These are phyloP conservation scores for Blastocystis sp. DNA, from an alignment of 352 stramenopile species.

Conservation along the genomic window DNA sequence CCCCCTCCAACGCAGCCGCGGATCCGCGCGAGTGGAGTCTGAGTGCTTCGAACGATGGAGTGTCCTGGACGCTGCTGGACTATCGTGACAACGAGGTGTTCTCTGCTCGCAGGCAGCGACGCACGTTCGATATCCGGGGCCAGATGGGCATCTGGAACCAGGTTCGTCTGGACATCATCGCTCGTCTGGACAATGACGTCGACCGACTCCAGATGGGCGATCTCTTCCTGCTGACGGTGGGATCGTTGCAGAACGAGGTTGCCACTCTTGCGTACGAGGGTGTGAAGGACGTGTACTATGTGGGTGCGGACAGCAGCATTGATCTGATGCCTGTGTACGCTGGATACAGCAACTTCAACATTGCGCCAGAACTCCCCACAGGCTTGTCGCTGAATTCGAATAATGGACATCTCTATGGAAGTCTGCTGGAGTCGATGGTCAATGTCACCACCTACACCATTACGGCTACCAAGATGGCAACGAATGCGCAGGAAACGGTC, in stretches of 20 bases:
- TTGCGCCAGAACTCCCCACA: not conserved
- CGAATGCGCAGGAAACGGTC: not conserved
- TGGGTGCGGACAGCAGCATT: not conserved
- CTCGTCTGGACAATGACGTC: not conserved
- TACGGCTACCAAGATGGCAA: not conserved
- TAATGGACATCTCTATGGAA: slow-evolving; percentile 1
- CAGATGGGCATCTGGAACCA: not conserved
- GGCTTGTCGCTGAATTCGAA: not conserved
- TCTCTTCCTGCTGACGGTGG: not conserved
- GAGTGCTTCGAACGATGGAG: not conserved
- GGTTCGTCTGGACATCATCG: slow-evolving; percentile 4
- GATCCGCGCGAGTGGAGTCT: slow-evolving; percentile 14
- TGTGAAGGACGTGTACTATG: not conserved
- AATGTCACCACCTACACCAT: not conserved
- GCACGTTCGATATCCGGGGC: not conserved
- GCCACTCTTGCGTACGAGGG: not conserved
- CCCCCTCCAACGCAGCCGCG: not conserved
- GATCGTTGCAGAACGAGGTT: not conserved
- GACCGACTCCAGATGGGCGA: slow-evolving; percentile 1
- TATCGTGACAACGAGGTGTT: slow-evolving; percentile 54
- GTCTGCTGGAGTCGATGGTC: not conserved
- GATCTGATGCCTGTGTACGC: not conserved
- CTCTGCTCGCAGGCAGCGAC: not conserved
- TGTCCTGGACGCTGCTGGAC: slow-evolving; percentile 7
- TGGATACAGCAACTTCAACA: slow-evolving; percentile 1